Evolutionary conservation across 441 rosid genomes (phyloP).

Genomic region (Populus hybrid): DNA sequence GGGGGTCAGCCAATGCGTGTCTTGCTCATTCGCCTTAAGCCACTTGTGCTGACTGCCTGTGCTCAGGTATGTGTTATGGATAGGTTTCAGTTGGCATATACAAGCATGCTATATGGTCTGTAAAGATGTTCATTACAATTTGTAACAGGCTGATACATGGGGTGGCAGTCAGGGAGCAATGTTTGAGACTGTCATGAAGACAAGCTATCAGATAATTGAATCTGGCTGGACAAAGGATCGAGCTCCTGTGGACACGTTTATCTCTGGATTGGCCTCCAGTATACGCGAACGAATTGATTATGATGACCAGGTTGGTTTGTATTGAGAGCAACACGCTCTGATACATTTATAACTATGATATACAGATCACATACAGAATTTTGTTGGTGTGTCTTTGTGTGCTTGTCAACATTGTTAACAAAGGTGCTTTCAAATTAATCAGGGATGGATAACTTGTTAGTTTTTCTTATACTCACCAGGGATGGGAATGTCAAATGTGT

Average conservation of each 20-base stretch:
- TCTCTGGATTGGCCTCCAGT: constrained; percentile 84
- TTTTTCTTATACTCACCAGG: neutral
- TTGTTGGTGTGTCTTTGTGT: neutral
- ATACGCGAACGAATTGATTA: constrained; percentile 91
- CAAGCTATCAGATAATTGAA: constrained; percentile 85
- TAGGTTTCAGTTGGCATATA: constrained; percentile 11
- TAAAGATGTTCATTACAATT: constrained; percentile 18
- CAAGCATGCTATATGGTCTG: neutral
- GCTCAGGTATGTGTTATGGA: constrained; percentile 59
- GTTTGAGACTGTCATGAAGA: constrained; percentile 76
- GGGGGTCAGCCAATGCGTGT: constrained; percentile 92
- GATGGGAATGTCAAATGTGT: constrained; percentile 12
- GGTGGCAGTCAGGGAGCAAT: constrained; percentile 72
- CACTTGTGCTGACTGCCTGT: constrained; percentile 83
- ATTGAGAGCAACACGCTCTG: neutral
- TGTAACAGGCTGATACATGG: constrained; percentile 83
- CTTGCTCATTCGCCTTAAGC: constrained; percentile 88
- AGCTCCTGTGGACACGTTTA: constrained; percentile 94
- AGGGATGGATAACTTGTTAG: neutral
- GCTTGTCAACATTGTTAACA: neutral
- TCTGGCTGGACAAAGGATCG: constrained; percentile 95
- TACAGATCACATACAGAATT: neutral
- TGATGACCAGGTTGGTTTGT: constrained; percentile 71
- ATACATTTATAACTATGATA: neutral
- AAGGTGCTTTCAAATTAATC: neutral